Base-by-base conservation (phyloP, 352 stramenopile genomes). In the Phytophthora agathidicida region DNA sequence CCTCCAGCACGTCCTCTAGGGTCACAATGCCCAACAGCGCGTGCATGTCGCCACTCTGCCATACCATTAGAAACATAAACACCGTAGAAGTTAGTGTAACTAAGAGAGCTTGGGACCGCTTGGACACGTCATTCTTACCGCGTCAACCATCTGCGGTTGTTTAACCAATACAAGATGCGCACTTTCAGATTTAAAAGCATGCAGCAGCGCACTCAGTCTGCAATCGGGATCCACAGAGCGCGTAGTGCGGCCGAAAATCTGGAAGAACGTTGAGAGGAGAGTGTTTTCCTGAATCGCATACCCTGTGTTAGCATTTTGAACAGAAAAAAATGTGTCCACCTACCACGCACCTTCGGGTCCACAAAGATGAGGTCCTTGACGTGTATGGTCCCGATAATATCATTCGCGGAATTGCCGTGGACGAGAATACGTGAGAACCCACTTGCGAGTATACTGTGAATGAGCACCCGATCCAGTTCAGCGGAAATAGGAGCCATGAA, bases 291-390 rank as follows among this genome's bases (percentile, higher is more conserved):
- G 48, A 28, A 7, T 5, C 3, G 30, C 30, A 54, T 11, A 42
- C 50, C 42, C 53, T 68, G 28, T 26, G 81, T 76, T 20, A 83
- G 71, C 69, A 3, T 83, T 58, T 22, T 96, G 64, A 46, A 93
- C 85, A 28, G 77, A 76, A 20, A 3, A 16, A 19, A 16, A 22
- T n/a, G 6, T 7, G 8, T 20, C 11, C 7, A 17, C 3, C 3
- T 22, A 27, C 19, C 7, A 60, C 88, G 51, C 66, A 99, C 96
- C 73, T 99, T 97, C 9, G 97, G 96, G 69, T 99, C 97, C 14
- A 99, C 83, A 42, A 99, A 98, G 53, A 99, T 98, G 10, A 99
- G 86, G 64, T 99, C 97, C 63, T 99, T 99, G 41, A 98, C 94
- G 67, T 99, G 94, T 20, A 99, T 86, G n/a, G 98, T 80, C 14